phyloP scores from a whole-genome alignment of 371 early-diverging fungal species.

The Amoeboaphelidium protococcarum region DNA sequence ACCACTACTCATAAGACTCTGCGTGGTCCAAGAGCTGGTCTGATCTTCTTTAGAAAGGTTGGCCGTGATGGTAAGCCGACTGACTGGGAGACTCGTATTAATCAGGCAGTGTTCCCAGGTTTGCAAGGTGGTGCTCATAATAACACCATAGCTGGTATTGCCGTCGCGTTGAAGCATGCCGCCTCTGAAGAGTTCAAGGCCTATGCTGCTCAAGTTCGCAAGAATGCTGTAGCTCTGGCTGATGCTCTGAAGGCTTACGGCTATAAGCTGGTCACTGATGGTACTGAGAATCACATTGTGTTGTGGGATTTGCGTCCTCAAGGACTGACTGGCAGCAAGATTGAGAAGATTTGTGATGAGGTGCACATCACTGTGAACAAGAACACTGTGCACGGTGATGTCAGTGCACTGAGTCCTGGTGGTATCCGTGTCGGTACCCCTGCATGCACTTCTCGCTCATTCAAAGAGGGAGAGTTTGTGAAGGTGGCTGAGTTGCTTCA shows the following conservation, averaged over 20 bases:
- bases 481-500: conserved; percentile 61
- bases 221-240: conserved; percentile 71
- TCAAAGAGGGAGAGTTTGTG: conserved; percentile 59
- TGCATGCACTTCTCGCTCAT: conserved; percentile 90
- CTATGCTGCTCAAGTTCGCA: conserved; percentile 67
- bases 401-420: conserved; percentile 74
- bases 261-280: conserved; percentile 70
- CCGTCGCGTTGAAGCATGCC: conserved; percentile 85
- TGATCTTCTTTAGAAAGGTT: conserved; percentile 95
- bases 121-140: conserved; percentile 97
- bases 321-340: conserved; percentile 73
- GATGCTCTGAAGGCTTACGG: conserved; percentile 32
- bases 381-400: conserved; percentile 95
- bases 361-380: conserved; percentile 93
- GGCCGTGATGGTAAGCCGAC: conserved; percentile 10
- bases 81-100: conserved; percentile 70
- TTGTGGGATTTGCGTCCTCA: conserved; percentile 66
- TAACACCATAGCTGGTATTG: conserved; percentile 92
- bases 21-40: conserved; percentile 93
- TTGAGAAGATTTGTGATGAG: conserved; percentile 73
- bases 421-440: conserved; percentile 79
- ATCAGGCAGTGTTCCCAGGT: conserved; percentile 94
- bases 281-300: conserved; percentile 82
- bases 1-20: conserved; percentile 98
- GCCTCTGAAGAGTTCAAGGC: conserved; percentile 52